These are phyloP conservation scores for Agarophyton chilense DNA, from an alignment of 23 red algal genomes.

Conservation along the genomic window DNA sequence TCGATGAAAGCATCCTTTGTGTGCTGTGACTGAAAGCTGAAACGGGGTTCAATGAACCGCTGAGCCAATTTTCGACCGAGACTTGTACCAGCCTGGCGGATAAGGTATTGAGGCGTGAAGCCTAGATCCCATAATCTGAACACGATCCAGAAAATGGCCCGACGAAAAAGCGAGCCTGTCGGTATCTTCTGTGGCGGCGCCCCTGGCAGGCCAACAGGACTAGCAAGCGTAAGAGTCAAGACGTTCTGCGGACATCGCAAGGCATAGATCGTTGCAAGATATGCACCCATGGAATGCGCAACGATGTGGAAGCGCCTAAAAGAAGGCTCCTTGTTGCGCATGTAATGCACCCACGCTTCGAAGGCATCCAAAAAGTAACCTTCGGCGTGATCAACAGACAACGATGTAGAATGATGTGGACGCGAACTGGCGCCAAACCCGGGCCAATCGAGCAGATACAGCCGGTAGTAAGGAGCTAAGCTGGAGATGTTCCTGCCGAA, in stretches of 20 bases:
- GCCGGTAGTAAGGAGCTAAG: conserved; percentile 59
- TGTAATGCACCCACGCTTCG: conserved; percentile 23
- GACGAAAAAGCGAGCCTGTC: neutral
- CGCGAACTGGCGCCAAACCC: conserved; percentile 79
- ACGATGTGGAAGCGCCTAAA: conserved; percentile 59
- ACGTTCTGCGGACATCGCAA: conserved; percentile 47
- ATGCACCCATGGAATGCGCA: conserved; percentile 82
- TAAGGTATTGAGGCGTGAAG: conserved; percentile 56
- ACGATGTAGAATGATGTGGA: conserved; percentile 17
- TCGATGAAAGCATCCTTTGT: conserved; percentile 47
- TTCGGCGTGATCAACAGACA: conserved; percentile 27
- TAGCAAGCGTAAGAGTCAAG: conserved; percentile 46
- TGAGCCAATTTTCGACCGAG: conserved; percentile 29
- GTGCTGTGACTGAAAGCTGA: conserved; percentile 14
- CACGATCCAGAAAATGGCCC: conserved; percentile 39
- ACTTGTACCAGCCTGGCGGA: conserved; percentile 17
- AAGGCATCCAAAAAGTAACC: conserved; percentile 60
- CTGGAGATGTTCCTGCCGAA: conserved; percentile 66
- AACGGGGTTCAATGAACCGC: conserved; percentile 29
- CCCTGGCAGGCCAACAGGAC: conserved; percentile 74
- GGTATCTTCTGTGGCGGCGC: conserved; percentile 49
- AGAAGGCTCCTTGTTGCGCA: conserved; percentile 13
- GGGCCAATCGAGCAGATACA: conserved; percentile 83
- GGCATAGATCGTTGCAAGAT: conserved; percentile 61
- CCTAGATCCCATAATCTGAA: conserved; percentile 57